Conservation (phyloP, 2,329 filamentous ascomycete genomes). For the Cladosporium sp. region DNA sequence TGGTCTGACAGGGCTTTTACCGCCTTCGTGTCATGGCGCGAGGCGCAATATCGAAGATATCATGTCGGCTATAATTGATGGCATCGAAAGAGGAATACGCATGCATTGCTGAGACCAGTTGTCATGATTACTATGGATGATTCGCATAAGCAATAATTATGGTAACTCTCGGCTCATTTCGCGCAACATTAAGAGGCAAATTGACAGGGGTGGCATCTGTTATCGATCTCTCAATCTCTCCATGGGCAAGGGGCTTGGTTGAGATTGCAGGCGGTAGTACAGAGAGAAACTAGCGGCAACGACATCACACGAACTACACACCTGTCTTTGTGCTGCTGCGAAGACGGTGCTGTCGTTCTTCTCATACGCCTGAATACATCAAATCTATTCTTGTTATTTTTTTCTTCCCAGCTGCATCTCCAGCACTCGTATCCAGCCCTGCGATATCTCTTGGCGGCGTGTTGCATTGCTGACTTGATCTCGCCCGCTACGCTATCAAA, state of each 20-base stretch:
- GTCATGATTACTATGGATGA: not conserved
- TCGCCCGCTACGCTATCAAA: not conserved
- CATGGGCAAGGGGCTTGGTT: not conserved
- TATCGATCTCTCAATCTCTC: not conserved
- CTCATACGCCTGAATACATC: not conserved
- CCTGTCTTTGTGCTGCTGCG: not conserved
- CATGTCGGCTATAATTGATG: not conserved
- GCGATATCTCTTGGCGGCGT: not conserved
- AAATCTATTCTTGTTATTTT: not conserved
- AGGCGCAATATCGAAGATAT: not conserved
- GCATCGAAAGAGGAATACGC: not conserved
- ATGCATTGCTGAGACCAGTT: not conserved
- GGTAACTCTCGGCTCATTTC: not conserved
- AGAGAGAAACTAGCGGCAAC: not conserved
- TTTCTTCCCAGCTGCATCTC: not conserved
- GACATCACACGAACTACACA: not conserved
- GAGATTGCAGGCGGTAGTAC: constrained; percentile 1
- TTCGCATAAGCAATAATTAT: not conserved
- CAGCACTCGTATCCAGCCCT: not conserved
- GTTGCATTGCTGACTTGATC: too few relatives aligned
- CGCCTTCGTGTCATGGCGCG: not conserved
- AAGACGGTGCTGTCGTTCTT: not conserved
- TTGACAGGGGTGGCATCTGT: not conserved
- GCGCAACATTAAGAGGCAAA: not conserved
- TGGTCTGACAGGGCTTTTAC: not conserved